Evolutionary conservation across 345 rosid genomes (phyloP).

Genomic region (Ceriops decandra): DNA sequence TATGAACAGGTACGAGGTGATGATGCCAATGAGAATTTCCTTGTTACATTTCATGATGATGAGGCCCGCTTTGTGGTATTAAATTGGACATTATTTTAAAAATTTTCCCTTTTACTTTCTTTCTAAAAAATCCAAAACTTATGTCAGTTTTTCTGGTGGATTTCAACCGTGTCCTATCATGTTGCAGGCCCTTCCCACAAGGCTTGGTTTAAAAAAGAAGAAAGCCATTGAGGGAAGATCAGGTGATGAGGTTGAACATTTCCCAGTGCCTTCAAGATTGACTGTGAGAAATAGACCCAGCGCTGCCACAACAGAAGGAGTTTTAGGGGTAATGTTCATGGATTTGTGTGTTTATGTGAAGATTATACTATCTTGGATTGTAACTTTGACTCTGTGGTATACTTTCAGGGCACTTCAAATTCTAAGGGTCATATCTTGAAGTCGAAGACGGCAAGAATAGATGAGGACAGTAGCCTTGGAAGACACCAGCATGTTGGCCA

Average conservation of each 20-base stretch:
- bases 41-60: slow-evolving; percentile 71
- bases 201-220: slow-evolving; percentile 70
- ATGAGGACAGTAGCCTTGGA: slow-evolving; percentile 42
- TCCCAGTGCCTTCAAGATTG: slow-evolving; percentile 71
- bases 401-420: slow-evolving; percentile 48
- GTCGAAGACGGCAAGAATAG: slow-evolving; percentile 48
- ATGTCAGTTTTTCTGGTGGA: neutral
- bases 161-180: slow-evolving; percentile 4
- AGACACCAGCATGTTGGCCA: slow-evolving; percentile 47
- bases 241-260: slow-evolving; percentile 79
- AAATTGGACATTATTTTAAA: slow-evolving; percentile 3
- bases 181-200: slow-evolving; percentile 88
- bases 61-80: slow-evolving; percentile 81
- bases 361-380: neutral
- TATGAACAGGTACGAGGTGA: slow-evolving; percentile 59
- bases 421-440: slow-evolving; percentile 43
- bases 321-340: slow-evolving; percentile 51
- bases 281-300: slow-evolving; percentile 62
- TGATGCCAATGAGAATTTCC: slow-evolving; percentile 71
- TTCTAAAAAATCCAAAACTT: neutral
- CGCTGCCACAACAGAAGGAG: slow-evolving; percentile 65
- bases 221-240: slow-evolving; percentile 86
- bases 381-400: slow-evolving; percentile 10
- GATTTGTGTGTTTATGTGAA: slow-evolving; percentile 3
- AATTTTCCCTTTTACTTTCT: neutral